These are phyloP conservation scores for Rhodotorula sp. DNA, from an alignment of 1,284 basidiomycete species.

Conservation along the genomic window DNA sequence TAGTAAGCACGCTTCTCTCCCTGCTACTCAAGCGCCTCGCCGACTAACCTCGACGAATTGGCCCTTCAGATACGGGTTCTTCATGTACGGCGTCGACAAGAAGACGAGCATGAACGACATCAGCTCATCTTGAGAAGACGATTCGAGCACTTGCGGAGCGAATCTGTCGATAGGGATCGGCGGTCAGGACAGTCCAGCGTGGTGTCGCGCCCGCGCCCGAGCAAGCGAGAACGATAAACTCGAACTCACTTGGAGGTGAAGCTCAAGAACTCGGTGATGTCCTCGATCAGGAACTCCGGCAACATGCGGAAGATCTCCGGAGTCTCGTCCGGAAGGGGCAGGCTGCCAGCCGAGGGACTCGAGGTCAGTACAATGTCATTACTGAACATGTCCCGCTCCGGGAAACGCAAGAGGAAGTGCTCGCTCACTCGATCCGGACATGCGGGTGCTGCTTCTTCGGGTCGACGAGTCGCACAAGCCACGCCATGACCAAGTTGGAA, in stretches of 20 bases:
- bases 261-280: slow-evolving; percentile 83
- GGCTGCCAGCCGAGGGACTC: slow-evolving; percentile 52
- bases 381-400: no score
- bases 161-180: slow-evolving; percentile 53
- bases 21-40: not conserved
- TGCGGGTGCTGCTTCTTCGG: slow-evolving; percentile 75
- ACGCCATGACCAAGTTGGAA: slow-evolving; percentile 85
- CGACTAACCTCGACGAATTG: slow-evolving; percentile 83
- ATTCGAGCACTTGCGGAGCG: slow-evolving; percentile 75
- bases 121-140: slow-evolving; percentile 71
- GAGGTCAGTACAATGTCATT: not conserved
- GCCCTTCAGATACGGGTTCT: slow-evolving; percentile 97
- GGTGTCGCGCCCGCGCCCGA: no score
- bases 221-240: not conserved
- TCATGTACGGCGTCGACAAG: slow-evolving; percentile 92
- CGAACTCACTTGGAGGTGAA: slow-evolving; percentile 71
- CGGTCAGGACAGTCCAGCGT: not conserved
- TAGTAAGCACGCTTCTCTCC: not conserved
- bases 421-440: slow-evolving; percentile 62
- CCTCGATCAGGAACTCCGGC: slow-evolving; percentile 93
- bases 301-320: slow-evolving; percentile 81
- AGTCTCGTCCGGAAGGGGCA: slow-evolving; percentile 82
- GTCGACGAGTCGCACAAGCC: slow-evolving; percentile 92
- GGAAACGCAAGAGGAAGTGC: not conserved
- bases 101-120: slow-evolving; percentile 87